Conservation (phyloP, 75 land plant genomes). For the Cupressus sempervirens region DNA sequence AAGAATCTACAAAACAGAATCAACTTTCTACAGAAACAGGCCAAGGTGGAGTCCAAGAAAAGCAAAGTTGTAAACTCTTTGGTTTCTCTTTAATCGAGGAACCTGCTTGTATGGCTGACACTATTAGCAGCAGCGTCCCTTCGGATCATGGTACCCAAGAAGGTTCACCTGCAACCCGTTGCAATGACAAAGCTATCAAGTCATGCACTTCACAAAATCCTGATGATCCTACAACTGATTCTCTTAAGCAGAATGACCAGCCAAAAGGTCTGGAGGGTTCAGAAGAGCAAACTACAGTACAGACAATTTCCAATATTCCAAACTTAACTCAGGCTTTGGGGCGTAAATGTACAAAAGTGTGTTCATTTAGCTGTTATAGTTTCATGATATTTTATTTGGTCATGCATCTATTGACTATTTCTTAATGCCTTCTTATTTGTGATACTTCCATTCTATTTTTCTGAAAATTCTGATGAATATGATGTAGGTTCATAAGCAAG, state of each 20-base stretch:
- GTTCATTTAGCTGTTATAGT: constrained; percentile 7
- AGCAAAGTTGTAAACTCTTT: constrained; percentile 48
- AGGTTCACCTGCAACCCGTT: not conserved
- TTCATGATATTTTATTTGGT: not conserved
- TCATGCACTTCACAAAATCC: not conserved
- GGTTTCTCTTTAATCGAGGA: constrained; percentile 54
- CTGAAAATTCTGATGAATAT: not conserved
- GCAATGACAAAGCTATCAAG: not conserved
- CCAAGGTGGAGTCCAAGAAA: constrained; percentile 6
- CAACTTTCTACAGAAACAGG: not conserved
- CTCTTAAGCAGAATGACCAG: not conserved
- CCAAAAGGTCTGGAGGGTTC: constrained; percentile 12
- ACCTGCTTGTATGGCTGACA: constrained; percentile 3
- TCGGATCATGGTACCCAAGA: constrained; percentile 11
- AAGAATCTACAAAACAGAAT: constrained; percentile 1
- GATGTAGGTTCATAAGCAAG: constrained; percentile 78
- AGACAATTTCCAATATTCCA: constrained; percentile 16
- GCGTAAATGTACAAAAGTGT: constrained; percentile 49
- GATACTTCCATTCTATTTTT: not conserved
- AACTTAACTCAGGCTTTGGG: constrained; percentile 14
- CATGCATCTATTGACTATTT: not conserved
- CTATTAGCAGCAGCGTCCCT: not conserved
- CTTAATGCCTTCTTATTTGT: not conserved
- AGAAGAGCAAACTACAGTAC: not conserved
- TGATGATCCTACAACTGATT: not conserved